Percentiles rank a stretch among this genome's conserved stretches.
Evolutionary conservation across 345 rosid species (phyloP).

Genomic region (Alliaria petiolata): DNA sequence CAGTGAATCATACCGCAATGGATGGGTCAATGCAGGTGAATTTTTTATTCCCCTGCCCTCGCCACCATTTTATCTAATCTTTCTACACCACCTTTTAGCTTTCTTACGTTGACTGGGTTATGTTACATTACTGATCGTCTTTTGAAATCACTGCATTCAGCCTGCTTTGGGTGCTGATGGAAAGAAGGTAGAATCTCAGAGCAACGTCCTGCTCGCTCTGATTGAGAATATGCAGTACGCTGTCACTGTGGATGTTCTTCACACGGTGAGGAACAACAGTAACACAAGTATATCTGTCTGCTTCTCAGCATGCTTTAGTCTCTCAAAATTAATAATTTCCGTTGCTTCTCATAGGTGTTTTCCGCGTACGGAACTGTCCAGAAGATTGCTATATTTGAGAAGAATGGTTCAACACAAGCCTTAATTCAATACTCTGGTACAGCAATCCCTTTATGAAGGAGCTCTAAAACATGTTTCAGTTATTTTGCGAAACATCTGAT

Average conservation of each 20-base stretch:
- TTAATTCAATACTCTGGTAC: conserved; percentile 86
- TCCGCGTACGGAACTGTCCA: conserved; percentile 87
- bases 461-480: neutral
- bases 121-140: neutral
- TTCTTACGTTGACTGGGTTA: neutral
- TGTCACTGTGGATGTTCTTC: conserved; percentile 87
- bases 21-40: conserved; percentile 77
- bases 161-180: conserved; percentile 85
- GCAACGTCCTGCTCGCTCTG: conserved; percentile 91
- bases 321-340: neutral
- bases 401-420: conserved; percentile 96
- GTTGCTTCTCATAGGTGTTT: conserved; percentile 53
- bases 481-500: neutral
- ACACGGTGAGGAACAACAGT: conserved; percentile 53
- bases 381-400: conserved; percentile 95
- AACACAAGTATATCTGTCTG: neutral
- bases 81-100: neutral
- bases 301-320: neutral
- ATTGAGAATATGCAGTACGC: conserved; percentile 99
- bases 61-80: neutral
- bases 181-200: conserved; percentile 81
- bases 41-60: neutral
- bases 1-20: conserved; percentile 93
- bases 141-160: conserved; percentile 36
- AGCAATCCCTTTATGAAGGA: neutral